Base-by-base conservation (phyloP, 306 rosid species). In the Biancaea sappan region DNA sequence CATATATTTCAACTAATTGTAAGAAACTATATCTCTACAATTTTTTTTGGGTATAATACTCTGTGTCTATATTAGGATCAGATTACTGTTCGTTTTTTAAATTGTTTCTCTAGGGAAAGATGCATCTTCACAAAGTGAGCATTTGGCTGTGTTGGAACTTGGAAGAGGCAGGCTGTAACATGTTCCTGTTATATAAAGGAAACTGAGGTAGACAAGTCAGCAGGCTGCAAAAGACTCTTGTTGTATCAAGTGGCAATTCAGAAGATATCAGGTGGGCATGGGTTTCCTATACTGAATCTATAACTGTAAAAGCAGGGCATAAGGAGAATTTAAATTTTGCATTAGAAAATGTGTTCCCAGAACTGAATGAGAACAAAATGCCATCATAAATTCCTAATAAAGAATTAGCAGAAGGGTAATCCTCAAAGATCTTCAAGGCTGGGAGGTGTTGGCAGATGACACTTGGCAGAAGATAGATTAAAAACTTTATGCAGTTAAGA, bases 61-160 rank as follows among this genome's bases (percentile, higher is more conserved):
- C n/a, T n/a, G n/a, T n/a, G n/a, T n/a, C 59, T 13, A 22, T 24
- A 35, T 35, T 34, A n/a, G 6, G 38, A 78, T 64, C 44, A 41
- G 50, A 22, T 64, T 79, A 44, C 54, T 47, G 43, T 44, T 44
- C 0, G 14, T 28, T 25, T 14, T 54, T 67, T 32, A 68, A 37
- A 32, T 58, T 54, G 31, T 62, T 71, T 63, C 50, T 64, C 46
- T 2, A 40, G 48, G 44, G 24, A 38, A 63, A 44, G 28, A 56
- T 58, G 63, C 44, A 65, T 57, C 56, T 73, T 35, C 40, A 18
- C 66, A 47, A 37, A 13, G 38, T 66, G 43, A 61, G 53, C 73
- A 16, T 57, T 34, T 59, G 71, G 22, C 53, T 19, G 25, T 35
- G 54, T 47, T 51, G 44, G 56, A 38, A 75, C 44, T 47, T 51